Conservation (phyloP, 345 rosid genomes). For the Populus euphratica region DNA sequence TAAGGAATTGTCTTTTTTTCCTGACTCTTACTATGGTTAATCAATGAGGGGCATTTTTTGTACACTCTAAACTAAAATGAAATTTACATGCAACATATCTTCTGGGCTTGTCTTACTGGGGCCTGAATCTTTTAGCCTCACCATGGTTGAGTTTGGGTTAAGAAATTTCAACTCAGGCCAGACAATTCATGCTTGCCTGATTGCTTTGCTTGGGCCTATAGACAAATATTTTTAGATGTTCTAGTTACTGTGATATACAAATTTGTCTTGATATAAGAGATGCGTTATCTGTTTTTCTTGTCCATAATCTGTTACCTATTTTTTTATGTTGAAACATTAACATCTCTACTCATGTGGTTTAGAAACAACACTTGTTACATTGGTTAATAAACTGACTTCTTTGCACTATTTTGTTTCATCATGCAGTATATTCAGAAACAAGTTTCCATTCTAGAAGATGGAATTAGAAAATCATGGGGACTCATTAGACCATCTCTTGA, state of each 20-base stretch:
- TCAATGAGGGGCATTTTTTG: no score
- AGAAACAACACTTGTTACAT: background rate
- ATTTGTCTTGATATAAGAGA: no score
- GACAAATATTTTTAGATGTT: no score
- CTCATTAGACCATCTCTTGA: slow-evolving; percentile 38
- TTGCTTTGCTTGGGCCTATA: no score
- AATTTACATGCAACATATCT: no score
- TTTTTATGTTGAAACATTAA: background rate
- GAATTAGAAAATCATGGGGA: slow-evolving; percentile 75
- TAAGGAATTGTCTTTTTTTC: no score
- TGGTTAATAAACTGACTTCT: background rate
- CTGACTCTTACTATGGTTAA: no score
- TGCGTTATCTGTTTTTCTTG: background rate
- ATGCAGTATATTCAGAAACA: slow-evolving; percentile 84
- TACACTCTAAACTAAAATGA: no score
- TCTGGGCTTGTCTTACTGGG: no score
- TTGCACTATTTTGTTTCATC: slow-evolving; percentile 2
- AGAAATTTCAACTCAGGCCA: background rate
- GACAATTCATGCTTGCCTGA: no score
- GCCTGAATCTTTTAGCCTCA: background rate
- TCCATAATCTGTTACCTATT: background rate
- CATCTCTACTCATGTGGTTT: no score
- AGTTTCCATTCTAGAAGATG: slow-evolving; percentile 58
- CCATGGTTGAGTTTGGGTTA: background rate
- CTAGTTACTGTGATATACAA: no score